Conservation (phyloP, 257 asterid genomes). For the Przewalskia tangutica region DNA sequence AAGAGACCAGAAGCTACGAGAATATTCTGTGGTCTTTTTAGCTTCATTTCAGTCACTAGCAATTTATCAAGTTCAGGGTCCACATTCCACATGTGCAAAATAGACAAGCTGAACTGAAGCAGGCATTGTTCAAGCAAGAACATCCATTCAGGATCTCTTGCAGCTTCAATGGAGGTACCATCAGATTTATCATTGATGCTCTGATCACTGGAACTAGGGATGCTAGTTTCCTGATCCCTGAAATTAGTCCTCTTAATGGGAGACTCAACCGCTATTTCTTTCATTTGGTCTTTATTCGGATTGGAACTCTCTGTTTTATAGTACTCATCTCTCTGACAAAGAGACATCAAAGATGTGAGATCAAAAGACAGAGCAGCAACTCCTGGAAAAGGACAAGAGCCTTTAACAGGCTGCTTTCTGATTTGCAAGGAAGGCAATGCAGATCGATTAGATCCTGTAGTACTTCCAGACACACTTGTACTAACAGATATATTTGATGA, state of each 20-base stretch:
- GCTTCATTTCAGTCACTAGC: constrained; percentile 77
- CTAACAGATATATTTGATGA: constrained; percentile 16
- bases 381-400: constrained; percentile 93
- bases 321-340: constrained; percentile 44
- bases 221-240: constrained; percentile 24
- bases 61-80: constrained; percentile 69
- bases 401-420: constrained; percentile 55
- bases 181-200: constrained; percentile 22
- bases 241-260: constrained; percentile 24
- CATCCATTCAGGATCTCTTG: constrained; percentile 40
- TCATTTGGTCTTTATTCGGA: constrained; percentile 23
- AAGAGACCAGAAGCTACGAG: constrained; percentile 79
- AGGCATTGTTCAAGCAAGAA: constrained; percentile 52
- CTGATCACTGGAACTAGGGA: constrained; percentile 27
- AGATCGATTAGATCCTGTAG: constrained; percentile 21
- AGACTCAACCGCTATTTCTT: constrained; percentile 28
- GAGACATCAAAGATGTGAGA: constrained; percentile 66
- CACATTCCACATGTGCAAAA: constrained; percentile 90
- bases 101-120: constrained; percentile 74
- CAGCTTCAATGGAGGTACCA: constrained; percentile 24
- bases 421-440: constrained; percentile 30
- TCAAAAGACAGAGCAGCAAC: constrained; percentile 71
- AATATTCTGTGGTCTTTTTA: constrained; percentile 54
- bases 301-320: constrained; percentile 18
- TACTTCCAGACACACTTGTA: constrained; percentile 23